These are phyloP conservation scores for Tagetes patula DNA, from an alignment of 129 eudicot genomes.

Conservation along the genomic window DNA sequence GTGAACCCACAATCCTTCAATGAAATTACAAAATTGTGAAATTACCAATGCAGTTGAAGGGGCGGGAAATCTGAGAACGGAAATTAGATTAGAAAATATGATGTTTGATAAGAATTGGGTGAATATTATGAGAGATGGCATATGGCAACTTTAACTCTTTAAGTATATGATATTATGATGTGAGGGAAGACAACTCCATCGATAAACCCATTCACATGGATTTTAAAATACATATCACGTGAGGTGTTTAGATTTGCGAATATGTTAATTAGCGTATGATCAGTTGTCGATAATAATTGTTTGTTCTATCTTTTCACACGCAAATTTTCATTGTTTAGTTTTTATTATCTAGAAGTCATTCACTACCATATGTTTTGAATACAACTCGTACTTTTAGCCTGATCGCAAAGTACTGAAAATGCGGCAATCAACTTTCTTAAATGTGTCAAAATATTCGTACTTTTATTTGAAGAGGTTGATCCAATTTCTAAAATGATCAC, in stretches of 20 bases:
- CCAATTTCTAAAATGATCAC: no score
- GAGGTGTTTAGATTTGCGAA: not conserved
- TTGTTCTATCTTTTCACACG: not conserved
- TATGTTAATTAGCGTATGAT: conserved; percentile 14
- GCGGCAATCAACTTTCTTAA: not conserved
- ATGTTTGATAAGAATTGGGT: not conserved
- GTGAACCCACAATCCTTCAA: no score
- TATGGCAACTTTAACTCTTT: conserved; percentile 16
- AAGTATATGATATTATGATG: conserved; percentile 20
- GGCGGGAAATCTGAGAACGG: not conserved
- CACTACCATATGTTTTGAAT: not conserved
- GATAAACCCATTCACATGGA: conserved; percentile 23
- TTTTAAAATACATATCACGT: conserved; percentile 3
- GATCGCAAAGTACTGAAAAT: conserved; percentile 6
- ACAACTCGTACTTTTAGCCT: not conserved
- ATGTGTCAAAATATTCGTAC: no score
- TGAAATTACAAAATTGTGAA: not conserved
- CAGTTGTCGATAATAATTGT: conserved; percentile 15
- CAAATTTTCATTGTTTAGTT: not conserved
- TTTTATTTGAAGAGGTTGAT: not conserved
- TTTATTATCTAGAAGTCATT: not conserved
- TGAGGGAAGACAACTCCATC: conserved; percentile 22
- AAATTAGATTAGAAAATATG: not conserved
- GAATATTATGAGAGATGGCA: conserved; percentile 10
- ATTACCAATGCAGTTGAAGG: not conserved